A percentile compares a stretch with the other conserved stretches of the same genome.
phyloP scores from a whole-genome alignment of 108 stramenopile genomes.

The Pseudonitzschia multiseries region DNA sequence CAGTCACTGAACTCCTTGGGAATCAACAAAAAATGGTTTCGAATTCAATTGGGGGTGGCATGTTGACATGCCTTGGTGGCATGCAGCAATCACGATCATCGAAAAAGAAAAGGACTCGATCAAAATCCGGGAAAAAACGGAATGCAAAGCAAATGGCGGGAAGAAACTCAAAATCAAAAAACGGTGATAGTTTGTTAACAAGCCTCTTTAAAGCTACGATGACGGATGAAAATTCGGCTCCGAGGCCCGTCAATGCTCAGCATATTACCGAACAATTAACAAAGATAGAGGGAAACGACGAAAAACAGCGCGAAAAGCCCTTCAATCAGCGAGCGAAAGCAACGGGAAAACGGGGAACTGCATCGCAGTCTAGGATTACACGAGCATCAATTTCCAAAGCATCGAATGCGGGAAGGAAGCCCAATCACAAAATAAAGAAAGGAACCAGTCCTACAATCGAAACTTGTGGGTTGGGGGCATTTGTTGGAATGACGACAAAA shows the following conservation, averaged over 20 bases:
- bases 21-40: not conserved
- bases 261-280: not conserved
- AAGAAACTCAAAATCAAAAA: not conserved
- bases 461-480: not conserved
- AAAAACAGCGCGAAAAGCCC: not conserved
- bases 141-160: not conserved
- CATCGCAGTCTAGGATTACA: not conserved
- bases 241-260: not conserved
- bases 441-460: not conserved
- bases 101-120: no score
- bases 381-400: not conserved
- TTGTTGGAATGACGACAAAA: not conserved
- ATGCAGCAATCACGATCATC: not conserved
- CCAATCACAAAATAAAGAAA: not conserved
- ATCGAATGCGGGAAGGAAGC: not conserved
- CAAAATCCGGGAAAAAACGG: not conserved
- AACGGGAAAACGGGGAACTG: not conserved
- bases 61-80: not conserved
- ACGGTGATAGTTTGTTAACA: constrained; percentile 3
- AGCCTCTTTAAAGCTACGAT: not conserved
- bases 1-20: not conserved
- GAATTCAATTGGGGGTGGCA: not conserved
- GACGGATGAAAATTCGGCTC: not conserved
- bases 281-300: not conserved
- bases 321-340: not conserved